Evolutionary conservation across 495 filamentous ascomycete genomes (phyloP), one percentile per base, ranked within the genome.

Genomic region (Penicillium subrubescens): DNA sequence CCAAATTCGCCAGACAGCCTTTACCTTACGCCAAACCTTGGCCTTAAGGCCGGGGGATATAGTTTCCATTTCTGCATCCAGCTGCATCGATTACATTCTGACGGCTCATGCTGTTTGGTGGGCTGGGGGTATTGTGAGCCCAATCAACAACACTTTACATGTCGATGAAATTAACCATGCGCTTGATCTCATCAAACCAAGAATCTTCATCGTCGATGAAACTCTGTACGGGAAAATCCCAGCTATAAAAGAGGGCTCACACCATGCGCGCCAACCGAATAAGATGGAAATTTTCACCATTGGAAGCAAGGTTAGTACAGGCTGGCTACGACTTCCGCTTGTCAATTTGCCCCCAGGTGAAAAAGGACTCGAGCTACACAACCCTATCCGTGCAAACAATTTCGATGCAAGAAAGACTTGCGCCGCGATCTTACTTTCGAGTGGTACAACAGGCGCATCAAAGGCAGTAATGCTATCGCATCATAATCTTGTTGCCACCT

Each of bases 401-500:
- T 48, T 55, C 23, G 51, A 62, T 48, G 50, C 60, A 19, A 46
- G 51, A 8, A 62, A 59, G 8, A 25, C 21, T 7, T 65, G 63
- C 21, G 63, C 63, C 21, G 63, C 63, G 1, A 82, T 93, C 12
- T 37, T 65, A 5, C 58, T 65, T 27, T 87, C 83, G 53, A 89
- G 86, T 51, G 92, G 92, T 21, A 94, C 92, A 0, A 94, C 92
- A 0, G 92, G 92, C 5, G 72, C 89, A 60, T 90, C 92, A 8
- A 95, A 96, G 74, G 92, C 92, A 11, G 92, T 94, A 34, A 89
- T 90, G 84, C 75, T 95, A 4, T 88, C 82, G 35, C 92, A 96
- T 72, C 65, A 69, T 55, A 95, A 95, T 71, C 83, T 95, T 54
- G 81, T 92, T 6, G 71, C 89, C 51, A 31, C 52, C n/a, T 61